Conservation (phyloP, 2,329 filamentous ascomycete genomes). For the Fusarium virguliforme region DNA sequence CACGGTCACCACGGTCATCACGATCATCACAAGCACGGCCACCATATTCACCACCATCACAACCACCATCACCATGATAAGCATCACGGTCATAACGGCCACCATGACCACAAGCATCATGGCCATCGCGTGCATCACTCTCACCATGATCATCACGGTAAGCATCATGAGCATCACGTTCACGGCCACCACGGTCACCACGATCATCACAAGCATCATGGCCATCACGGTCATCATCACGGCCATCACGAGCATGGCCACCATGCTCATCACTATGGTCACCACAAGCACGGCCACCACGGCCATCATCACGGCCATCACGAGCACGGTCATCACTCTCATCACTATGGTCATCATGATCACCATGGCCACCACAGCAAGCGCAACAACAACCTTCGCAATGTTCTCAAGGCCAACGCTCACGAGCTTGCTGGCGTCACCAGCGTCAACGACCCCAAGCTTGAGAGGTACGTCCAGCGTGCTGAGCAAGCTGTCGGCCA, state of each 20-base stretch:
- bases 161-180: not conserved
- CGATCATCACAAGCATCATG: slow-evolving; percentile 5
- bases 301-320: not conserved
- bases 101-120: slow-evolving; percentile 8
- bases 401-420: not conserved
- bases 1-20: not conserved
- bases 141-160: not conserved
- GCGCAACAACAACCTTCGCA: not conserved
- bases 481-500: slow-evolving; percentile 16
- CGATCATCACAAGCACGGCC: slow-evolving; percentile 1
- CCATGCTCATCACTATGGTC: not conserved
- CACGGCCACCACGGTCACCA: not conserved
- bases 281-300: not conserved
- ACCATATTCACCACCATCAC: not conserved
- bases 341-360: not conserved
- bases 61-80: slow-evolving; percentile 19
- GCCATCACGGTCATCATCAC: not conserved
- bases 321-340: slow-evolving; percentile 1
- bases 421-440: not conserved
- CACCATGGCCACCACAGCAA: not conserved
- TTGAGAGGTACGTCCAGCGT: not conserved
- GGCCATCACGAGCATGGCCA: not conserved
- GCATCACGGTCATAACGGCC: slow-evolving; percentile 12
- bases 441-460: slow-evolving; percentile 5
- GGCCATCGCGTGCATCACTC: not conserved